These are phyloP conservation scores for Prunus armeniaca DNA, from an alignment of 306 rosid genomes.

Conservation along the genomic window DNA sequence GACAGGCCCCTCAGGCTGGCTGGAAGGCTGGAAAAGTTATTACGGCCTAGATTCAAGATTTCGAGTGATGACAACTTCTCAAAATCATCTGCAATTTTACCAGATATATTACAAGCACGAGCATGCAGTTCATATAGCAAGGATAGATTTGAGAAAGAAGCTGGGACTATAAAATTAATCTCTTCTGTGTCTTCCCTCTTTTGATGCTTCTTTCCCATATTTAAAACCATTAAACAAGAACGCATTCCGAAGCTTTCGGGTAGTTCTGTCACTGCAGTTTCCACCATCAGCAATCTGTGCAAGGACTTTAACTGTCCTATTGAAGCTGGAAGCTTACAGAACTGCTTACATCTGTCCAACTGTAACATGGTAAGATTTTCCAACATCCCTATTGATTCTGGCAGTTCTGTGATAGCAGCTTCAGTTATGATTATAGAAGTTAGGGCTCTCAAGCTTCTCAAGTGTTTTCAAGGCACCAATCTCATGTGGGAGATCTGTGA, in stretches of 20 bases:
- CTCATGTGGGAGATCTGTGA: slow-evolving; percentile 47
- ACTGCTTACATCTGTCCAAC: slow-evolving; percentile 38
- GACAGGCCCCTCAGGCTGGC: slow-evolving; percentile 54
- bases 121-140: slow-evolving; percentile 42
- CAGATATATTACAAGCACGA: slow-evolving; percentile 46
- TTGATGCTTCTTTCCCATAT: slow-evolving; percentile 37
- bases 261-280: slow-evolving; percentile 43
- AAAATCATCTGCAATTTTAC: slow-evolving; percentile 53
- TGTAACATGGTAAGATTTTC: slow-evolving; percentile 46
- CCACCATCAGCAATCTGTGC: slow-evolving; percentile 40
- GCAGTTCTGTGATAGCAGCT: slow-evolving; percentile 46
- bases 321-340: slow-evolving; percentile 55
- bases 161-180: slow-evolving; percentile 25
- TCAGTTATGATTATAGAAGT: slow-evolving; percentile 31
- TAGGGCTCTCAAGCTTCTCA: slow-evolving; percentile 45
- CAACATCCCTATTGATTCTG: slow-evolving; percentile 41
- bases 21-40: slow-evolving; percentile 54
- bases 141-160: slow-evolving; percentile 50
- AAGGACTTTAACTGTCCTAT: slow-evolving; percentile 51
- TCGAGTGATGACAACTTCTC: slow-evolving; percentile 45
- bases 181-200: not conserved
- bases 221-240: slow-evolving; percentile 43
- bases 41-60: slow-evolving; percentile 38
- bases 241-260: slow-evolving; percentile 65
- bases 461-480: slow-evolving; percentile 50